Evolutionary conservation across 164 flowering plant species (phyloP).

Genomic region (Protea cynaroides): DNA sequence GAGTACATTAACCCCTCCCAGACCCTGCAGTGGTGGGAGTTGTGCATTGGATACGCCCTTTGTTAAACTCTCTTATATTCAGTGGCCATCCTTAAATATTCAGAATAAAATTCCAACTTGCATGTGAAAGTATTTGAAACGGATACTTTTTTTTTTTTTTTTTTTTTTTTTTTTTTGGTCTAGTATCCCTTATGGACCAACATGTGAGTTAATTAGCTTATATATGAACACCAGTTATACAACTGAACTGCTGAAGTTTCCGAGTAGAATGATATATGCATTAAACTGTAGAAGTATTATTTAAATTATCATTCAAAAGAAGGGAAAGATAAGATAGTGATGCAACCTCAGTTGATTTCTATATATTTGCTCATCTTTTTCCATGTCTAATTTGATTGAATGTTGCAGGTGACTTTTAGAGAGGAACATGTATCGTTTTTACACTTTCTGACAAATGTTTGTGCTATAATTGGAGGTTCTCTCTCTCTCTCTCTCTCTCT

Average conservation of each 20-base stretch:
- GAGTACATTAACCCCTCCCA: too few relatives aligned
- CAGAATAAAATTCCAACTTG: too few relatives aligned
- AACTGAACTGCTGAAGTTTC: not conserved
- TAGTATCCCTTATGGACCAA: too few relatives aligned
- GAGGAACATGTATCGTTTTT: conserved; percentile 67
- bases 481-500: not conserved
- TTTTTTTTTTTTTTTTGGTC: too few relatives aligned
- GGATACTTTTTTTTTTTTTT: too few relatives aligned
- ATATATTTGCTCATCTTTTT: not conserved
- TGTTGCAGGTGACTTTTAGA: conserved; percentile 63
- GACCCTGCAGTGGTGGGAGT: too few relatives aligned
- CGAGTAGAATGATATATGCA: too few relatives aligned
- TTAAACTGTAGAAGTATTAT: not conserved
- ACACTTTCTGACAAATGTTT: conserved; percentile 81
- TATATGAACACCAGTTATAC: not conserved
- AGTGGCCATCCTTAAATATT: too few relatives aligned
- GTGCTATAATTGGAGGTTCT: conserved; percentile 86
- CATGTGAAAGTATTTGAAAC: too few relatives aligned
- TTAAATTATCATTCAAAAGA: not conserved
- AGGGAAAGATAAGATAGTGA: not conserved
- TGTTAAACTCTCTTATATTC: too few relatives aligned
- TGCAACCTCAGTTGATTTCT: too few relatives aligned
- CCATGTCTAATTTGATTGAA: not conserved
- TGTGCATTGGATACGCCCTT: too few relatives aligned
- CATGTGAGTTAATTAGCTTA: not conserved